These are phyloP conservation scores for Xylariaceae sp. DNA, from an alignment of 2,329 filamentous ascomycete species.

Conservation along the genomic window DNA sequence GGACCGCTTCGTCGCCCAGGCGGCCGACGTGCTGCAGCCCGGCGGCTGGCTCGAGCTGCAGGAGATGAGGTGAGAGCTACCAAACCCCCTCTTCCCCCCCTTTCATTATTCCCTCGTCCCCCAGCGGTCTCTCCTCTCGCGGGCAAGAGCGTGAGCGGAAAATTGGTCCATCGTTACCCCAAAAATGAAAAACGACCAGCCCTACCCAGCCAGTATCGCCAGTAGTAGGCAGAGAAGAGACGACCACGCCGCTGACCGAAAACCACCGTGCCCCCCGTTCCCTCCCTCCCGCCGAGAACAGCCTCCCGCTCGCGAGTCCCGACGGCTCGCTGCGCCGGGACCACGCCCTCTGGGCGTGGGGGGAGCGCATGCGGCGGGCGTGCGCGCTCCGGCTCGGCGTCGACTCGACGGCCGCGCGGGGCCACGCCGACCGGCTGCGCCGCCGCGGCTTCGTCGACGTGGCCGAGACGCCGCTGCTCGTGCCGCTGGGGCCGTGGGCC, in stretches of 20 bases:
- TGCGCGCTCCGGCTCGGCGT: conserved; percentile 12
- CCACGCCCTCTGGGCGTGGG: conserved; percentile 11
- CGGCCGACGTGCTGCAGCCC: conserved; percentile 13
- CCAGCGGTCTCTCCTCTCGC: no score
- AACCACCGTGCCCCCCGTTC: no score
- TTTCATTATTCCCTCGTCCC: no score
- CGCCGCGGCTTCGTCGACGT: conserved; percentile 14
- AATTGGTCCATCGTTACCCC: no score
- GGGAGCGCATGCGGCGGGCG: conserved; percentile 6
- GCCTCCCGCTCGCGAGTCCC: conserved; percentile 9
- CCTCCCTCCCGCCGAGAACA: no score
- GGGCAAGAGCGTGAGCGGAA: no score
- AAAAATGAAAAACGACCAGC: no score
- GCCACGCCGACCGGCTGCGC: conserved; percentile 12
- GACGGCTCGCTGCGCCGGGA: conserved; percentile 8
- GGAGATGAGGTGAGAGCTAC: conserved; percentile 8
- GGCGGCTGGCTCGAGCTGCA: conserved; percentile 18
- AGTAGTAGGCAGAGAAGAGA: no score
- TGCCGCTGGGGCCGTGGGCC: conserved; percentile 14
- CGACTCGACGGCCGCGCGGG: conserved; percentile 7
- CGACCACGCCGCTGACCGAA: no score
- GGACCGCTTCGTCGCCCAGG: conserved; percentile 12
- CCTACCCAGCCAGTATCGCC: no score
- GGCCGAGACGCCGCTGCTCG: conserved; percentile 9
- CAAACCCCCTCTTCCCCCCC: not conserved